These are phyloP conservation scores for Trichoderma erinaceum DNA, from an alignment of 495 filamentous ascomycete species.

Conservation along the genomic window DNA sequence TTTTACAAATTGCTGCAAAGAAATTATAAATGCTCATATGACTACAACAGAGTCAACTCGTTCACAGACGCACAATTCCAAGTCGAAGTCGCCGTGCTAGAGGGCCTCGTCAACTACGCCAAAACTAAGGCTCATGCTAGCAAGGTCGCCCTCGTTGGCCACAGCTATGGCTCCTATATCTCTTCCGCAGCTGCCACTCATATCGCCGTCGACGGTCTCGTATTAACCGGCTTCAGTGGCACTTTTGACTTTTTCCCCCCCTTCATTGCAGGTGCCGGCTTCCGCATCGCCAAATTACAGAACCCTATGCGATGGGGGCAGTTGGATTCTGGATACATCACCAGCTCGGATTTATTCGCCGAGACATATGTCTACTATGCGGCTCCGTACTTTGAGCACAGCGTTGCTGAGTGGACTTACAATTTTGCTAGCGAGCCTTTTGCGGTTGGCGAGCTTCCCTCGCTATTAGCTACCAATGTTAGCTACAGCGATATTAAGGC, in stretches of 20 bases:
- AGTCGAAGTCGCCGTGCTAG: slow-evolving; percentile 25
- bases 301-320: slow-evolving; percentile 22
- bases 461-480: slow-evolving; percentile 21
- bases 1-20: no score
- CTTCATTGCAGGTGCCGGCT: slow-evolving; percentile 22
- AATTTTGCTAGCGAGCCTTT: slow-evolving; percentile 25
- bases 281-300: slow-evolving; percentile 22
- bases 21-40: background rate
- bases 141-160: slow-evolving; percentile 27
- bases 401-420: slow-evolving; percentile 24
- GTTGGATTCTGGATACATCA: slow-evolving; percentile 23
- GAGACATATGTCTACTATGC: slow-evolving; percentile 25
- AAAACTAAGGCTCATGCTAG: slow-evolving; percentile 19
- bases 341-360: slow-evolving; percentile 20
- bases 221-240: slow-evolving; percentile 26
- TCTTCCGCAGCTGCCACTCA: slow-evolving; percentile 21
- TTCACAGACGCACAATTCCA: slow-evolving; percentile 26
- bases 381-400: slow-evolving; percentile 22
- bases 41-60: slow-evolving; percentile 18
- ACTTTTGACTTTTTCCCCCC: slow-evolving; percentile 23
- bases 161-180: slow-evolving; percentile 29
- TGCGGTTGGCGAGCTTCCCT: slow-evolving; percentile 24
- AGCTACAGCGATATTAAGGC: slow-evolving; percentile 21
- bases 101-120: slow-evolving; percentile 25
- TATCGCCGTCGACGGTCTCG: slow-evolving; percentile 21